phyloP scores from a whole-genome alignment of 1,284 basidiomycete genomes.

The Ceratobasidium sp. region DNA sequence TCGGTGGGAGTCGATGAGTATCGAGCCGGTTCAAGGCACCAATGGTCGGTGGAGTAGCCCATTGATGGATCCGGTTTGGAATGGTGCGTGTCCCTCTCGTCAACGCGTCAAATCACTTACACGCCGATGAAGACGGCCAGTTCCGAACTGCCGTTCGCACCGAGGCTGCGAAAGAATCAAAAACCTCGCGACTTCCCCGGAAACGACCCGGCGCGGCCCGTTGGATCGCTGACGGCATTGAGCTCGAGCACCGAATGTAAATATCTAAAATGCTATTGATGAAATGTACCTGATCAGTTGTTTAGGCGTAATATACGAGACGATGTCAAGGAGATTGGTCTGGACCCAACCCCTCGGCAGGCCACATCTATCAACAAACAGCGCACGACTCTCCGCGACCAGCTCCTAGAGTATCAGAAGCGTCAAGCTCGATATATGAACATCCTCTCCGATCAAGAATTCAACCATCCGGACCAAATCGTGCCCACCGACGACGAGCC shows the following conservation, averaged over 20 bases:
- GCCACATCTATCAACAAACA: neutral
- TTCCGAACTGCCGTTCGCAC: neutral
- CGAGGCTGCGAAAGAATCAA: neutral
- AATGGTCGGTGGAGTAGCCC: slow-evolving; percentile 26
- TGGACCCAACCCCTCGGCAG: neutral
- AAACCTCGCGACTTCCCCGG: neutral
- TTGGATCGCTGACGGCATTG: slow-evolving; percentile 24
- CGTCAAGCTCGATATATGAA: neutral
- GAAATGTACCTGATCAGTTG: no score
- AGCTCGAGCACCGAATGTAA: slow-evolving; percentile 30
- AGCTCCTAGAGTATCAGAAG: neutral
- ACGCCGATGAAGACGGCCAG: neutral
- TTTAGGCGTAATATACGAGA: neutral
- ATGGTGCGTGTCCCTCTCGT: neutral
- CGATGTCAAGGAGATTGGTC: neutral
- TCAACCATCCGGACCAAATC: neutral
- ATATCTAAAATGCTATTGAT: neutral
- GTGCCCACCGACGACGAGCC: neutral
- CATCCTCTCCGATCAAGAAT: neutral
- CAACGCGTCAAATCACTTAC: neutral
- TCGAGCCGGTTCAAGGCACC: neutral
- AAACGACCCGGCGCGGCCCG: slow-evolving; percentile 9
- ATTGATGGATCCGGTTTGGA: slow-evolving; percentile 24
- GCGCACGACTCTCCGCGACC: neutral
- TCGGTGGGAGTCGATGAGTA: neutral